A percentile compares a stretch with the other conserved stretches of the same genome.
These are phyloP conservation scores for Colletotrichum agaves DNA, from an alignment of 2,329 filamentous ascomycete genomes.

Conservation along the genomic window DNA sequence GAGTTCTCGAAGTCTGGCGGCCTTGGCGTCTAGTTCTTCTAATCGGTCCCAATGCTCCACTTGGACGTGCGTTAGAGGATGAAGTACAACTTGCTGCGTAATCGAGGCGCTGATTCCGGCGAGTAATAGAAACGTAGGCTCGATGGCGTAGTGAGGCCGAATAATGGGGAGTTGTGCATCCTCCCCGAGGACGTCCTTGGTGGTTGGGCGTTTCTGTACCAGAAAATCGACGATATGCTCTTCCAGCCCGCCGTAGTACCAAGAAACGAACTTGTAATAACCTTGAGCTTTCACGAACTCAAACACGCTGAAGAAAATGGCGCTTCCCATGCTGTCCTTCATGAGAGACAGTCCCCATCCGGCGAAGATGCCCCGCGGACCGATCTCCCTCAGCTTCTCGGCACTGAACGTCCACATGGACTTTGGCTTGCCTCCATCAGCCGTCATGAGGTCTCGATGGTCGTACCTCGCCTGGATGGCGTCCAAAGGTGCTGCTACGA, in stretches of 20 bases:
- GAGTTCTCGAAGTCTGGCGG: slow-evolving; percentile 56
- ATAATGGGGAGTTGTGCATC: slow-evolving; percentile 62
- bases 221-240: slow-evolving; percentile 62
- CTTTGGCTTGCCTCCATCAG: slow-evolving; percentile 56
- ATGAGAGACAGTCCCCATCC: slow-evolving; percentile 76
- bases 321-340: slow-evolving; percentile 76
- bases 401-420: slow-evolving; percentile 80
- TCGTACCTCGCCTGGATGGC: slow-evolving; percentile 81
- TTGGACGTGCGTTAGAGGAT: slow-evolving; percentile 77
- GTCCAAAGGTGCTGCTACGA: slow-evolving; percentile 79
- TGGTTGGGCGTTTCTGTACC: slow-evolving; percentile 56
- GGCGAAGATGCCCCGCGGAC: slow-evolving; percentile 76
- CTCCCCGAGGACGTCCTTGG: slow-evolving; percentile 39
- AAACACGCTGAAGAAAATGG: slow-evolving; percentile 79
- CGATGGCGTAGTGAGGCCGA: slow-evolving; percentile 78
- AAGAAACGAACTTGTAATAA: slow-evolving; percentile 77
- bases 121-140: slow-evolving; percentile 76
- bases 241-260: slow-evolving; percentile 72
- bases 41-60: slow-evolving; percentile 78
- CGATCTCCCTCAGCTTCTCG: slow-evolving; percentile 75
- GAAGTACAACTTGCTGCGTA: slow-evolving; percentile 74
- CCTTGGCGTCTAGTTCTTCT: slow-evolving; percentile 75
- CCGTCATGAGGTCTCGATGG: slow-evolving; percentile 59
- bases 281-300: slow-evolving; percentile 81
- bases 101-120: slow-evolving; percentile 77